Conservation (phyloP, 202 grass and related monocot species). For the Miscanthus sacchariflorus region DNA sequence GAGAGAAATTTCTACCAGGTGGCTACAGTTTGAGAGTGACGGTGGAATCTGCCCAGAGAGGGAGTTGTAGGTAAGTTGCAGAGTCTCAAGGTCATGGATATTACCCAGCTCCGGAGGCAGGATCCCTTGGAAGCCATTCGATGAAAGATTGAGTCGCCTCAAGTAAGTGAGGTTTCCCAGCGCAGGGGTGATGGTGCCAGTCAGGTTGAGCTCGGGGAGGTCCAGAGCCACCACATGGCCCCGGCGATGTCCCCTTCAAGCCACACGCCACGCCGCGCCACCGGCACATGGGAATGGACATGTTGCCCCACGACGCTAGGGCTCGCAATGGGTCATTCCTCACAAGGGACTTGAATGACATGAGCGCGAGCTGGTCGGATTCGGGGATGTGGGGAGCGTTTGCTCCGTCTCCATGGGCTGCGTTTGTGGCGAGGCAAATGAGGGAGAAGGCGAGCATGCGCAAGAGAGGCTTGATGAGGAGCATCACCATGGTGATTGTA, state of each 20-base stretch:
- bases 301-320: conserved; percentile 44
- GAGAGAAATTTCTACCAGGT: not conserved
- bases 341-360: conserved; percentile 33
- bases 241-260: not conserved
- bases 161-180: conserved; percentile 50
- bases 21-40: not conserved
- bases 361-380: not conserved
- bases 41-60: conserved; percentile 25
- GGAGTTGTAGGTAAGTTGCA: conserved; percentile 15
- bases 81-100: conserved; percentile 24
- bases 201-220: conserved; percentile 17
- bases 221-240: conserved; percentile 41
- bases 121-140: conserved; percentile 37
- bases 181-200: conserved; percentile 40
- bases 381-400: too few species aligned
- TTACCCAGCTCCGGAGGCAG: conserved; percentile 42
- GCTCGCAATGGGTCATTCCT: not conserved
- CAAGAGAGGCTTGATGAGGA: not conserved
- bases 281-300: conserved; percentile 35
- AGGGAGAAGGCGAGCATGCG: not conserved
- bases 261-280: conserved; percentile 50
- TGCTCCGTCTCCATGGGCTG: too few species aligned
- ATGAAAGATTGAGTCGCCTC: conserved; percentile 21
- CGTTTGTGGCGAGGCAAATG: not conserved
- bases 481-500: not conserved